Percentiles rank a stretch among this genome's conserved stretches.
These are phyloP conservation scores for Pichia sporocuriosa DNA, from an alignment of 805 yeast genomes.

Conservation along the genomic window DNA sequence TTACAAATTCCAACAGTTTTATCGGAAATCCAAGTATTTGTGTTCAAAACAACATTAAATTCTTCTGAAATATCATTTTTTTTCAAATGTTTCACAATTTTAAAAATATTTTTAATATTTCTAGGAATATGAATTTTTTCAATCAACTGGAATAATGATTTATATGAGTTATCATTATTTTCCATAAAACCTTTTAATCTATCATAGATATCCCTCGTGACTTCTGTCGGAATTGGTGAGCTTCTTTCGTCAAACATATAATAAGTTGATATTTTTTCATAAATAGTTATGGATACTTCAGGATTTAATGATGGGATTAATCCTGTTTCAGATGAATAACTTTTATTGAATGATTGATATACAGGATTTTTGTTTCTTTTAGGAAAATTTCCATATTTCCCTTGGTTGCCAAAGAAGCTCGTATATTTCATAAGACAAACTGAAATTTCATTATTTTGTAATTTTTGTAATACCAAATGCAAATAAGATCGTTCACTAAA, in stretches of 20 bases:
- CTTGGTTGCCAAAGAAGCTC: slow-evolving; percentile 1
- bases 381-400: slow-evolving; percentile 2
- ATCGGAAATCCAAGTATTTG: neutral
- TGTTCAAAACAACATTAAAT: neutral
- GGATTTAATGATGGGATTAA: neutral
- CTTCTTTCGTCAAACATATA: neutral
- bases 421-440: slow-evolving; percentile 11
- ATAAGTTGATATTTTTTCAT: neutral
- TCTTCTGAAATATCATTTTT: slow-evolving; percentile 1
- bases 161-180: neutral
- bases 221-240: neutral
- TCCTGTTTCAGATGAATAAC: neutral
- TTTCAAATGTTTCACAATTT: slow-evolving; percentile 5
- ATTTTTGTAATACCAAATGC: neutral
- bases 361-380: neutral
- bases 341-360: neutral
- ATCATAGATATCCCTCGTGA: slow-evolving; percentile 4
- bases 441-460: slow-evolving; percentile 17
- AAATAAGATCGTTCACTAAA: neutral
- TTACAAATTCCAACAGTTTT: neutral
- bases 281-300: neutral
- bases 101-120: slow-evolving; percentile 7
- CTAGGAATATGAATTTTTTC: slow-evolving; percentile 4
- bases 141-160: slow-evolving; percentile 1
- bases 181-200: slow-evolving; percentile 1